Base-by-base conservation (phyloP, 2,329 filamentous ascomycete genomes). In the Venturia oleaginea region DNA sequence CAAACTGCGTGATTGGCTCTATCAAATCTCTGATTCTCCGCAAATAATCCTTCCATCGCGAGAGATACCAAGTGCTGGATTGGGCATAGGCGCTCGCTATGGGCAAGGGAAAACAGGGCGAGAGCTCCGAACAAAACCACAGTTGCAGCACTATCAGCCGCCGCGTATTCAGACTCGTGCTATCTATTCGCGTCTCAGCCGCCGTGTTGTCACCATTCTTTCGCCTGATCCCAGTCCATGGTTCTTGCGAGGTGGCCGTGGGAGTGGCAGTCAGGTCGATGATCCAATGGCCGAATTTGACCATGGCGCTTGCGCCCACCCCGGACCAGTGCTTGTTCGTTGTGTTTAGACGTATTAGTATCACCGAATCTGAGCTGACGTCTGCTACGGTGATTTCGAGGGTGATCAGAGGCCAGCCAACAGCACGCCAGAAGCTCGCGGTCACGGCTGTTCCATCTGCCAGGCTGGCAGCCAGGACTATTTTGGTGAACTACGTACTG, bases 101-200 rank as follows among this genome's bases (percentile, higher is more conserved):
- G 51, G 11, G 51, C 51, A 57, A 34, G 51, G 51, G 30, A 55
- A 55, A 30, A 24, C 42, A 48, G 30, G 42, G 60, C 38, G 30
- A 37, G n/a, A 37, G 42, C 40, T 60, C 34, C 40, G 34, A 40
- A 42, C 57, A 24, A 60, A 34, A 43, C 34, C n/a, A 60, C 57
- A 42, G 40, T 43, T 55, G 17, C 30, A 57, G 51, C 51, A 34
- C 30, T 57, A 34, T 22, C 30, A 57, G 51, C 51, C 51, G 51
- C 51, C 51, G 51, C 22, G 27, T 61, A 61, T n/a, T 37, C 59
- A 27, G 24, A 61, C 59, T 61, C 59, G 37, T 42, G 40, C 42
- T 51, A 48, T 48, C 60, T 48, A 51, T 62, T 62, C 38, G 60
- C 43, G 60, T 48, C 40, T 62, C 60, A 62, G 60, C 38, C 38